Evolutionary conservation across 345 rosid species (phyloP), one percentile per base, ranked within the genome.

Genomic region (Pugionium dolabratum): DNA sequence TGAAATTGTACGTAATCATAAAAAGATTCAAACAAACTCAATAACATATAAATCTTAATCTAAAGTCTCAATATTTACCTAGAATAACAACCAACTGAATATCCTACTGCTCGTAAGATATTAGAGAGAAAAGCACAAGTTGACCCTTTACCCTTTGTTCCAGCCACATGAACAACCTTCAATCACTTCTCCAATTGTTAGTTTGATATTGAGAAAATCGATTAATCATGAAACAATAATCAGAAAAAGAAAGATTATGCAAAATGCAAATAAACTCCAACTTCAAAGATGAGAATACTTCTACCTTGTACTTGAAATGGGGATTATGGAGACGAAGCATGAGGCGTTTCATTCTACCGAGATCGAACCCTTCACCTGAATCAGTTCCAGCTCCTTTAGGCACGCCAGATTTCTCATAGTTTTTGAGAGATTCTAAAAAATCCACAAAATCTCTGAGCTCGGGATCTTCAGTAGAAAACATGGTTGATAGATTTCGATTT

Each of bases 131-230:
- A 88, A 47, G 99, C 91, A 44, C 93, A 85, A 5, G 97, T 90
- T 29, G 96, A 94, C 9, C 97, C 96, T 82, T 90, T 94, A 54
- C 96, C 99, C 64, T 94, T 90, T 1, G 97, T 94, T 62, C 99
- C 99, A 54, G 97, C 93, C 48, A 94, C 81, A 67, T 94, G 99
- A 76, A 94, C 70, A 6, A 82, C 77, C 97, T 94, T 85, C 18
- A 18, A 18, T 18, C 18, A 18, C 18, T 18, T 18, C 18, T 18
- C 18, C 18, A 18, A 18, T 18, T 18, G 18, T 18, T 18, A 18
- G 18, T 18, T 18, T 18, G 18, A 18, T 18, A 18, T 18, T 18
- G 18, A 18, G 18, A 18, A 18, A 18, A 18, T 18, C 18, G 18
- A 18, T 18, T 18, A 18, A 18, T 18, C 18, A 18, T 18, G 18